These are phyloP conservation scores for Rostrohypoxylon terebratum DNA, from an alignment of 495 filamentous ascomycete genomes.

Conservation along the genomic window DNA sequence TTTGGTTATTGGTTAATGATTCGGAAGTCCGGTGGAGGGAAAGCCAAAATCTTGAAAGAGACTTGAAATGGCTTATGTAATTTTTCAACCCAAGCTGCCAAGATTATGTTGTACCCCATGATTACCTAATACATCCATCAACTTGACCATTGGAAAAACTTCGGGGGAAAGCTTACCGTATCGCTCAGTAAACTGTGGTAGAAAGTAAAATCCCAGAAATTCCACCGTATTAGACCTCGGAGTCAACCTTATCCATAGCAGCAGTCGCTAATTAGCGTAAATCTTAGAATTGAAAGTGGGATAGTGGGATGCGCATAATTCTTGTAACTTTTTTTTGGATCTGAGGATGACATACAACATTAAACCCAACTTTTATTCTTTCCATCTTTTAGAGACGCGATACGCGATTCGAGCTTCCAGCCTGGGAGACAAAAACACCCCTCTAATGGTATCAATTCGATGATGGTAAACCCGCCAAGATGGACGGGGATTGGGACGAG, in stretches of 20 bases:
- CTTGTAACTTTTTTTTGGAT: neutral
- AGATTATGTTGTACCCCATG: neutral
- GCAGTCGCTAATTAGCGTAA: neutral
- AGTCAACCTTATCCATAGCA: too few relatives aligned
- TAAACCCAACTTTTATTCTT: conserved; percentile 11
- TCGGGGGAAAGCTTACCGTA: neutral
- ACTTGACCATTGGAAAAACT: neutral
- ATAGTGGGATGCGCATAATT: too few relatives aligned
- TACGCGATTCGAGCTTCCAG: conserved; percentile 20
- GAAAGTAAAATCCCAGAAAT: neutral
- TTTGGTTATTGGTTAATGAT: neutral
- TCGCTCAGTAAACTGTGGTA: neutral
- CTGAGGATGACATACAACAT: neutral
- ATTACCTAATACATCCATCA: neutral
- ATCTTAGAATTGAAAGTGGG: conserved; percentile 18
- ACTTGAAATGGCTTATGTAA: too few relatives aligned
- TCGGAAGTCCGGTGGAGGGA: neutral
- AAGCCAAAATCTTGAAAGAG: too few relatives aligned
- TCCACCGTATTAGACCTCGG: neutral
- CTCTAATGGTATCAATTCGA: conserved; percentile 30
- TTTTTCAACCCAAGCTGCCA: too few relatives aligned
- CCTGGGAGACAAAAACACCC: conserved; percentile 16
- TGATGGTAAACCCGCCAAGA: conserved; percentile 51
- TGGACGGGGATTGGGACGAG: conserved; percentile 75
- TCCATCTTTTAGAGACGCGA: conserved; percentile 30